phyloP scores from a whole-genome alignment of 2,329 filamentous ascomycete species.

The Aspergillus sp. region DNA sequence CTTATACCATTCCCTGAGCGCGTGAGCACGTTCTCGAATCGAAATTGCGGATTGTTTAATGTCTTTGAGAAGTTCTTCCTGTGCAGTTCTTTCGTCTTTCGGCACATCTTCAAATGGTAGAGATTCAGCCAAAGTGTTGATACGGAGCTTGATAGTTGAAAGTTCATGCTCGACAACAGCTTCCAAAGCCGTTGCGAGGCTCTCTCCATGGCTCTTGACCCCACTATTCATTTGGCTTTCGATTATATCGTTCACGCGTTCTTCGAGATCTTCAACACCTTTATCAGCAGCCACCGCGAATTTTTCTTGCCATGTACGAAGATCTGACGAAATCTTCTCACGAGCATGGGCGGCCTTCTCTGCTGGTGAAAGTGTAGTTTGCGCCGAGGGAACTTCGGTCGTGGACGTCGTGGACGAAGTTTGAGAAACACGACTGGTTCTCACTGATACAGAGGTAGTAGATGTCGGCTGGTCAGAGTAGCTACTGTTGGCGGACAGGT shows the following conservation, averaged over 20 bases:
- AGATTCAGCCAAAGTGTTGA: conserved; percentile 50
- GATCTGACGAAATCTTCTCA: conserved; percentile 69
- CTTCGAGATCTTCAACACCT: conserved; percentile 64
- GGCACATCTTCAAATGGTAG: conserved; percentile 57
- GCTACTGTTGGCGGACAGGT: conserved; percentile 10
- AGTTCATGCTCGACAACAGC: conserved; percentile 62
- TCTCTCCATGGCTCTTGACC: conserved; percentile 35
- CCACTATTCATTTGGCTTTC: conserved; percentile 65
- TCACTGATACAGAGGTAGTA: conserved; percentile 13
- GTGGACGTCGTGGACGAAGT: conserved; percentile 19
- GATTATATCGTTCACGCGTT: conserved; percentile 66
- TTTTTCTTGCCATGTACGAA: conserved; percentile 81
- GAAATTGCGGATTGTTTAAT: conserved; percentile 65
- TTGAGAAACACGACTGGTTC: conserved; percentile 11
- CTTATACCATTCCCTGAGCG: conserved; percentile 71
- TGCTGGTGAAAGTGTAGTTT: conserved; percentile 40
- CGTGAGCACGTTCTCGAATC: conserved; percentile 73
- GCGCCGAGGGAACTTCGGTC: conserved; percentile 20
- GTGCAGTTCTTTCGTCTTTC: conserved; percentile 47
- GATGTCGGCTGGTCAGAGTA: conserved; percentile 15
- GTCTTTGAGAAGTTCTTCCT: conserved; percentile 48
- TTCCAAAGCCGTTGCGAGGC: conserved; percentile 63
- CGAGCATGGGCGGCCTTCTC: conserved; percentile 42
- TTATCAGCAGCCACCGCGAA: conserved; percentile 82
- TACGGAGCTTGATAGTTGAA: conserved; percentile 60